Conservation (phyloP, 805 yeast species). For the Blastobotrys mokoenaii region DNA sequence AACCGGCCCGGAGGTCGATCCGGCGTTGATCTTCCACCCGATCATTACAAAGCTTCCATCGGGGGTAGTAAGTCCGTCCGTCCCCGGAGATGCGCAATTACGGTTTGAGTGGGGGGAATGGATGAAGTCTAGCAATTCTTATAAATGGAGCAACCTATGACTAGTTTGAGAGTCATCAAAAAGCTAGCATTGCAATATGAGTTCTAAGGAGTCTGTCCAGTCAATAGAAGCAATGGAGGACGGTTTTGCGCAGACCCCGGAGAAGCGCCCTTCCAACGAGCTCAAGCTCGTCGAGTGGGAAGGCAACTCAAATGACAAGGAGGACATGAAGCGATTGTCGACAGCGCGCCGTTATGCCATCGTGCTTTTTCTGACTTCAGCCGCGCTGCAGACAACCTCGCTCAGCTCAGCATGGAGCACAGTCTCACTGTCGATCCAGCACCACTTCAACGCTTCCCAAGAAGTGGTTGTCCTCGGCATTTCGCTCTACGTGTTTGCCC, state of each 20-base stretch:
- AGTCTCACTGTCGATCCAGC: slow-evolving; percentile 33
- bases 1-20: too few relatives aligned
- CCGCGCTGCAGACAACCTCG: slow-evolving; percentile 29
- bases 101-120: too few relatives aligned
- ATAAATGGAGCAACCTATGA: too few relatives aligned
- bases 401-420: slow-evolving; percentile 44
- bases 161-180: too few relatives aligned
- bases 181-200: too few relatives aligned
- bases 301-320: slow-evolving; percentile 25
- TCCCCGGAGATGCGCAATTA: too few relatives aligned
- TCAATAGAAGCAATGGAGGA: too few relatives aligned
- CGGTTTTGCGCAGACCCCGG: too few relatives aligned
- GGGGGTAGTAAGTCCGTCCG: too few relatives aligned
- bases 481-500: slow-evolving; percentile 46
- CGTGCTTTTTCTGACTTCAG: slow-evolving; percentile 23
- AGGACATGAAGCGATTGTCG: slow-evolving; percentile 31
- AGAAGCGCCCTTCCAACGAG: background rate
- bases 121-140: too few relatives aligned
- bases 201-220: background rate
- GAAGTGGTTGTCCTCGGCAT: slow-evolving; percentile 40
- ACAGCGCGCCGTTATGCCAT: slow-evolving; percentile 31
- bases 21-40: too few relatives aligned
- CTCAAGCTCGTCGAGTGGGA: slow-evolving; percentile 8
- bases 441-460: slow-evolving; percentile 32
- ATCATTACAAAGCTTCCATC: too few relatives aligned